A percentile compares a stretch with the other conserved stretches of the same genome.
Evolutionary conservation across 176 grass and related monocot species (phyloP).

Genomic region (Phoenix dactylifera): DNA sequence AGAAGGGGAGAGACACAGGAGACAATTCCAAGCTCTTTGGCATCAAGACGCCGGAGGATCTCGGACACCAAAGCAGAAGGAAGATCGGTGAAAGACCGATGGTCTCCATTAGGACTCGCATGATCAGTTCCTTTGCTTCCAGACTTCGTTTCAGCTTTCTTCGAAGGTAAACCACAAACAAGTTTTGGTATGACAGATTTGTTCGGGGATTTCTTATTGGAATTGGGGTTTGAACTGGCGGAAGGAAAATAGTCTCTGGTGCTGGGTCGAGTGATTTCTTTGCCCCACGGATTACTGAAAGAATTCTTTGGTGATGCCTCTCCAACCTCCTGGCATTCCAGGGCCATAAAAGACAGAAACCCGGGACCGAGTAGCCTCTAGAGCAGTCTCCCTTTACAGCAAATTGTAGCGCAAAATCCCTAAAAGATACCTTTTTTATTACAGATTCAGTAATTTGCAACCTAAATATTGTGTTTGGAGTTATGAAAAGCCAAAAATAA

Average conservation of each 20-base stretch:
- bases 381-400: slow-evolving; percentile 6
- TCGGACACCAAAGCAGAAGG: slow-evolving; percentile 61
- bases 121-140: slow-evolving; percentile 16
- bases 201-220: slow-evolving; percentile 11
- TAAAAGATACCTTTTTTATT: slow-evolving; percentile 2
- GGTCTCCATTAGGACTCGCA: neutral
- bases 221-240: slow-evolving; percentile 12
- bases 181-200: slow-evolving; percentile 26
- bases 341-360: slow-evolving; percentile 70
- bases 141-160: slow-evolving; percentile 19
- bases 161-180: slow-evolving; percentile 19
- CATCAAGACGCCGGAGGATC: slow-evolving; percentile 71
- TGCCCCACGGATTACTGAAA: slow-evolving; percentile 21
- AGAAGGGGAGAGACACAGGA: slow-evolving; percentile 74
- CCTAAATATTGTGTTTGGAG: too few relatives aligned
- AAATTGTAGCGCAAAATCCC: slow-evolving; percentile 4
- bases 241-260: neutral
- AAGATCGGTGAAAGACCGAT: slow-evolving; percentile 55
- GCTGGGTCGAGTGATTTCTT: slow-evolving; percentile 16
- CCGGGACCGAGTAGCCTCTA: slow-evolving; percentile 3
- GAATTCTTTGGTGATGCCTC: slow-evolving; percentile 31
- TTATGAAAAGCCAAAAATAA: too few relatives aligned
- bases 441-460: too few relatives aligned
- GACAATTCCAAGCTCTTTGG: slow-evolving; percentile 74
- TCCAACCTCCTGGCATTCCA: slow-evolving; percentile 48